Base-by-base conservation (phyloP, 1,284 basidiomycete genomes). In the Fomitopsis palustris region DNA sequence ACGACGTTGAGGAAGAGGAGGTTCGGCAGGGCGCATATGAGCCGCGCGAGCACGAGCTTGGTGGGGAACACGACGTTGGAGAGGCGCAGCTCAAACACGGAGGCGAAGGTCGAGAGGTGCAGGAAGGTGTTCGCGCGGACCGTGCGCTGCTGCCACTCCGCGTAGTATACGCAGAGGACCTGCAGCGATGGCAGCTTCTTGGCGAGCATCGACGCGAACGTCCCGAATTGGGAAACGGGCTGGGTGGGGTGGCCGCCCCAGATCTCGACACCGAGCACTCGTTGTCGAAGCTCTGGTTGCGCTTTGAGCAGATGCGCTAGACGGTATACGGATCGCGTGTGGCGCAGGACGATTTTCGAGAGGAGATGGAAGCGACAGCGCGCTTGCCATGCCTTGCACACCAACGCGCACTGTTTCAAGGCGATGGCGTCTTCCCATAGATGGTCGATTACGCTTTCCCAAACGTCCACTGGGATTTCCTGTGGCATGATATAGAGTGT, bases 301-400 rank as follows among this genome's bases (percentile, higher is more conserved):
- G 7, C 19, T 19, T 27, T 5, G 43, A 27, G 43, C 21, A 45
- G 12, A n/a, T 27, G 17, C 6, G 43, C 21, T 6, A 45, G 19
- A 7, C 14, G 43, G 25, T 45, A 21, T 7, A 19, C 19, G 1
- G 10, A 14, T 12, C 19, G 43, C 7, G 21, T 25, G 19, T 52
- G 16, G 25, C 17, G 25, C 12, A 52, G 29, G 14, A 19, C 7
- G 4, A 33, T 52, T 9, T 14, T 17, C 9, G 27, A 12, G n/a
- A 35, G 4, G 16, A 72, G 63, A 54, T 70, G 67, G 53, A 63
- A 67, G 16, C 69, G 67, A 31, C 67, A 58, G n/a, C 68, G 53
- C 14, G 64, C 62, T 21, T 68, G 58, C 71, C 70, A 73, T 7
- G 60, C 56, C 61, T 66, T 68, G 63, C 65, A 71, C 21, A 69